phyloP scores from a whole-genome alignment of 2,329 filamentous ascomycete genomes.

The Grosmannia serpens region DNA sequence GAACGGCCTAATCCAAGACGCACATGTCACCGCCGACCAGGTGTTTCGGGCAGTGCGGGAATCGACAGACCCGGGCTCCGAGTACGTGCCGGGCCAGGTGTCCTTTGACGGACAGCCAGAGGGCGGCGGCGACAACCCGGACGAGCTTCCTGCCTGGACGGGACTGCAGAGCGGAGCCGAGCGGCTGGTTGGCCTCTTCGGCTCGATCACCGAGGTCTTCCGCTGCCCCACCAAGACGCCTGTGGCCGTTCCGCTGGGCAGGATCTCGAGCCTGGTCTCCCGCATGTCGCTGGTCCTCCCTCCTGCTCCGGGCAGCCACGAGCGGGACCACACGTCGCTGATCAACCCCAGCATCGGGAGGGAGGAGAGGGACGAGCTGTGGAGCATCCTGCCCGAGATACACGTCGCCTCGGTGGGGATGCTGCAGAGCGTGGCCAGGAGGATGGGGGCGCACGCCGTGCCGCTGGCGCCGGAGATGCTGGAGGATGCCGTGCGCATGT shows the following conservation, averaged over 20 bases:
- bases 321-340: conserved; percentile 35
- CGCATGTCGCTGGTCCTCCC: conserved; percentile 57
- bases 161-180: conserved; percentile 65
- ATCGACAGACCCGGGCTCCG: conserved; percentile 62
- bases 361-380: conserved; percentile 73
- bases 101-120: conserved; percentile 33
- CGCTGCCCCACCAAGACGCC: conserved; percentile 50
- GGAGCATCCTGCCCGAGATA: conserved; percentile 59
- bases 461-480: conserved; percentile 53
- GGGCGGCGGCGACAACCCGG: conserved; percentile 29
- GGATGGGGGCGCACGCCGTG: conserved; percentile 45
- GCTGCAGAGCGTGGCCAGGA: conserved; percentile 41
- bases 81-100: conserved; percentile 28
- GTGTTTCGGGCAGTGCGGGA: conserved; percentile 71
- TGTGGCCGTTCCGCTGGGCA: conserved; percentile 56
- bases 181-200: conserved; percentile 54
- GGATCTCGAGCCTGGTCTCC: conserved; percentile 55
- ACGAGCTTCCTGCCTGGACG: conserved; percentile 56
- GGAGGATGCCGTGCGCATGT: conserved; percentile 62
- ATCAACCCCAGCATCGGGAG: conserved; percentile 62
- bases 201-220: conserved; percentile 53
- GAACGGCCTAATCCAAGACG: conserved; percentile 46
- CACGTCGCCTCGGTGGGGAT: conserved; percentile 61
- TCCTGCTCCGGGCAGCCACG: conserved; percentile 16
- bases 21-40: conserved; percentile 62